Conservation (phyloP, 768 basidiomycete species). For the Clitopilus passeckerianus region DNA sequence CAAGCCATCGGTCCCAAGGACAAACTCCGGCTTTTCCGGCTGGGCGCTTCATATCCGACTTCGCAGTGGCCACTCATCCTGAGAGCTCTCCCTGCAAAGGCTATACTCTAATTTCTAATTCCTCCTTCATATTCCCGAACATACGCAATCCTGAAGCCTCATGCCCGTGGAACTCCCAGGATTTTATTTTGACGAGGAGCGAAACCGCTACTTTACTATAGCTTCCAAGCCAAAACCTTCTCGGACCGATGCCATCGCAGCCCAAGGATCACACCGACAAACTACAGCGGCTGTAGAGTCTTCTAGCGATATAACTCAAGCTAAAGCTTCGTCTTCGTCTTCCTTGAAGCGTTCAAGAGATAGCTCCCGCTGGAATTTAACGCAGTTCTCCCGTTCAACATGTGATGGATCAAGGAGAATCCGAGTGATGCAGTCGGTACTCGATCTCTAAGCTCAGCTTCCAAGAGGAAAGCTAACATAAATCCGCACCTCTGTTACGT, state of each 20-base stretch:
- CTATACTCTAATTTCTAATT: neutral
- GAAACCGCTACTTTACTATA: slow-evolving; percentile 54
- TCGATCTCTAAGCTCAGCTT: neutral
- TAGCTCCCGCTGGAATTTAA: slow-evolving; percentile 11
- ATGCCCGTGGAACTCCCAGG: slow-evolving; percentile 54
- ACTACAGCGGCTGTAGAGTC: neutral
- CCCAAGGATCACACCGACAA: slow-evolving; percentile 1
- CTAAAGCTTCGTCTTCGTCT: neutral
- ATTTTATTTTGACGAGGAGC: slow-evolving; percentile 46
- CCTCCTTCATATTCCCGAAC: neutral
- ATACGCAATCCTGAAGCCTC: neutral
- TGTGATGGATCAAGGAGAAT: slow-evolving; percentile 7
- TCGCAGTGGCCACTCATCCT: neutral
- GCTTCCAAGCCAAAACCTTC: slow-evolving; percentile 29
- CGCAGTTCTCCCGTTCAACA: slow-evolving; percentile 10
- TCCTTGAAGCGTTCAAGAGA: slow-evolving; percentile 10
- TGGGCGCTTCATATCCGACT: neutral
- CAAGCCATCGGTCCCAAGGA: neutral
- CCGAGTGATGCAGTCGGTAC: slow-evolving; percentile 13
- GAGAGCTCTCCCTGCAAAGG: neutral
- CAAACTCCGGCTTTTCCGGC: neutral
- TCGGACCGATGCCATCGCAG: slow-evolving; percentile 6
- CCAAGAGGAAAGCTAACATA: neutral
- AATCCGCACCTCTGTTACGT: neutral
- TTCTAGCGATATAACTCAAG: neutral